Evolutionary conservation across 331 rosid genomes (phyloP).

Genomic region (Spiraea crenata): DNA sequence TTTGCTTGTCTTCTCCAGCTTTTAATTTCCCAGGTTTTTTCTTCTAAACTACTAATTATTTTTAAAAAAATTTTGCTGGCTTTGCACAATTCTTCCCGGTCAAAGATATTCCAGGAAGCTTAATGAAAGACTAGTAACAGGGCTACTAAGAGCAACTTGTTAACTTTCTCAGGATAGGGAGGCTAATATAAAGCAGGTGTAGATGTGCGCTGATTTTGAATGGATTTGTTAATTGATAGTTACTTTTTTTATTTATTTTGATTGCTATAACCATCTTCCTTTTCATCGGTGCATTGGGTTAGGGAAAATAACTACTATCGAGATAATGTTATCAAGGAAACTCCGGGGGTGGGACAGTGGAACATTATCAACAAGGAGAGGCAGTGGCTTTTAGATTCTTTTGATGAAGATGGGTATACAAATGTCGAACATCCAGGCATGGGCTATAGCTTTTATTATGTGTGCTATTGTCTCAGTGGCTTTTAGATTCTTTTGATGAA

Average conservation of each 20-base stretch:
- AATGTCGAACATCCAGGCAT: too few species aligned
- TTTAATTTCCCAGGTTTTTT: background rate
- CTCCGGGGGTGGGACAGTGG: conserved; percentile 77
- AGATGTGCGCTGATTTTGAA: too few species aligned
- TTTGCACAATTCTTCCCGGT: conserved; percentile 50
- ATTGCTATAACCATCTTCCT: background rate
- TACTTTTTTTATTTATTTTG: background rate
- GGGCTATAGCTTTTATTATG: too few species aligned
- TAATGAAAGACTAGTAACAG: conserved; percentile 54
- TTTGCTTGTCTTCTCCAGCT: background rate
- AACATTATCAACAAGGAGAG: conserved; percentile 79
- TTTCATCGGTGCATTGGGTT: conserved; percentile 24
- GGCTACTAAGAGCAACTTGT: conserved; percentile 62
- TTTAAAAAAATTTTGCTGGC: conserved; percentile 25
- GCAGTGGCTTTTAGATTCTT: background rate
- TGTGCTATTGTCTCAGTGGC: background rate
- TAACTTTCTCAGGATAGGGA: conserved; percentile 50
- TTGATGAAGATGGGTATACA: too few species aligned
- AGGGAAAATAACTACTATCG: conserved; percentile 8
- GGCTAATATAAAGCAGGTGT: conserved; percentile 28
- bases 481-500: background rate
- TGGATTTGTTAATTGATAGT: background rate
- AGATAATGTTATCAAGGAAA: conserved; percentile 36
- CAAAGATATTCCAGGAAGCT: conserved; percentile 61
- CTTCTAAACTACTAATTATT: background rate